Conservation (phyloP, 2,329 filamentous ascomycete species). For the Thermoascus crustaceus region DNA sequence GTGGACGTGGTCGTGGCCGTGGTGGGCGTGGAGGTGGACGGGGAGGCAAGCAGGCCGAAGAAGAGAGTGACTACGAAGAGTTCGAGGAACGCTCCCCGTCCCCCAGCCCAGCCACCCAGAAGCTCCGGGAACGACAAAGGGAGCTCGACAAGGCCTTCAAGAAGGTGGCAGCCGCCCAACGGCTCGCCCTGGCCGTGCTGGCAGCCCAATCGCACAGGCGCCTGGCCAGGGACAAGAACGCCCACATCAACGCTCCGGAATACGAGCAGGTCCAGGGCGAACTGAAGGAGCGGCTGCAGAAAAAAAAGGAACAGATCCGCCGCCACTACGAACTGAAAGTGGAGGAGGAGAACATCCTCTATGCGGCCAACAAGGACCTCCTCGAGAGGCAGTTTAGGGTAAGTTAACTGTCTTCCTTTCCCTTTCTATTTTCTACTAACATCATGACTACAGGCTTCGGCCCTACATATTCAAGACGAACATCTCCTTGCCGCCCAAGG, state of each 20-base stretch:
- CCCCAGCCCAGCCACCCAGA: conserved; percentile 27
- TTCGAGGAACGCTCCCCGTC: conserved; percentile 25
- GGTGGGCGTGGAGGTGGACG: conserved; percentile 16
- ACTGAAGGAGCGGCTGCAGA: conserved; percentile 20
- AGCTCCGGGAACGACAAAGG: conserved; percentile 33
- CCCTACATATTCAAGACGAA: conserved; percentile 26
- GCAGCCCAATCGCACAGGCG: conserved; percentile 31
- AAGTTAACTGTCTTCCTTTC: conserved; percentile 7
- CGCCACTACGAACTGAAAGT: conserved; percentile 27
- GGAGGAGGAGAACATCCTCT: conserved; percentile 20
- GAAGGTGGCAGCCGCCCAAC: conserved; percentile 33
- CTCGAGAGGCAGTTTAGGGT: conserved; percentile 27
- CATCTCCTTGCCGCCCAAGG: conserved; percentile 33
- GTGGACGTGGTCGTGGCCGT: conserved; percentile 17
- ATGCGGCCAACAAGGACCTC: conserved; percentile 23
- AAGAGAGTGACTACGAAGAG: conserved; percentile 23
- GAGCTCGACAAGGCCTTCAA: conserved; percentile 36
- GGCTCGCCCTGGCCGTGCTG: conserved; percentile 31
- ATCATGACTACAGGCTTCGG: conserved; percentile 15
- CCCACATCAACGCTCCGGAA: conserved; percentile 32
- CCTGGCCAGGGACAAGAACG: conserved; percentile 33
- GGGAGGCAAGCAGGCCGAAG: conserved; percentile 22
- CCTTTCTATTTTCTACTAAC: conserved; percentile 2
- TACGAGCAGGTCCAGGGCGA: conserved; percentile 28
- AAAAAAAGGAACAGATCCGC: conserved; percentile 20